A percentile compares a stretch with the other conserved stretches of the same genome.
phyloP scores from a whole-genome alignment of 2,329 filamentous ascomycete genomes.

The Didymella exigua region DNA sequence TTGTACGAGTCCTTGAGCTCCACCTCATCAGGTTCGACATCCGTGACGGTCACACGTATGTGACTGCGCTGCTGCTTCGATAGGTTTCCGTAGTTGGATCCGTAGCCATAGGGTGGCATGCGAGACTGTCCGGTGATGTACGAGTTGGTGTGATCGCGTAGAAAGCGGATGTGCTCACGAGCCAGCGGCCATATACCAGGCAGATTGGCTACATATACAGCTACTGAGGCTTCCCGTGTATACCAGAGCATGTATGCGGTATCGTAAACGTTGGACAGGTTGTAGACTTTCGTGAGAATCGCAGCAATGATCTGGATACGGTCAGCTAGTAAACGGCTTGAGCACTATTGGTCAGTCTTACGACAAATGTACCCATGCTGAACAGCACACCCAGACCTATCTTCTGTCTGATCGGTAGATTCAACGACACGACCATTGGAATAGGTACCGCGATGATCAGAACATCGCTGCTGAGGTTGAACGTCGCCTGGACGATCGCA shows the following conservation, averaged over 20 bases:
- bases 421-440: slow-evolving; percentile 58
- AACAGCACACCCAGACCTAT: slow-evolving; percentile 58
- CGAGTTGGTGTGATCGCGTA: slow-evolving; percentile 33
- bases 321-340: slow-evolving; percentile 2
- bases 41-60: slow-evolving; percentile 4
- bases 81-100: slow-evolving; percentile 27
- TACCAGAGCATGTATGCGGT: slow-evolving; percentile 57
- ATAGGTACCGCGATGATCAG: slow-evolving; percentile 65
- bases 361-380: slow-evolving; percentile 57
- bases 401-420: slow-evolving; percentile 60
- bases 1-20: slow-evolving; percentile 26
- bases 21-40: slow-evolving; percentile 27
- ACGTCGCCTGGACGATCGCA: slow-evolving; percentile 62
- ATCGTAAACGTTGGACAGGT: slow-evolving; percentile 51
- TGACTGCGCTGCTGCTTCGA: slow-evolving; percentile 21
- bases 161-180: slow-evolving; percentile 49
- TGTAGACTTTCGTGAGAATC: slow-evolving; percentile 57
- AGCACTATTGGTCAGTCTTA: slow-evolving; percentile 9
- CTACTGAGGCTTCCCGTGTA: slow-evolving; percentile 59
- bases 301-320: slow-evolving; percentile 44
- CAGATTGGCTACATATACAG: slow-evolving; percentile 60
- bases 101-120: slow-evolving; percentile 26
- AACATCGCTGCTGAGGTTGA: slow-evolving; percentile 66
- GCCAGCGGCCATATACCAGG: slow-evolving; percentile 61
- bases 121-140: slow-evolving; percentile 20